Conservation (phyloP, 257 asterid species). For the Jacaranda copaia region DNA sequence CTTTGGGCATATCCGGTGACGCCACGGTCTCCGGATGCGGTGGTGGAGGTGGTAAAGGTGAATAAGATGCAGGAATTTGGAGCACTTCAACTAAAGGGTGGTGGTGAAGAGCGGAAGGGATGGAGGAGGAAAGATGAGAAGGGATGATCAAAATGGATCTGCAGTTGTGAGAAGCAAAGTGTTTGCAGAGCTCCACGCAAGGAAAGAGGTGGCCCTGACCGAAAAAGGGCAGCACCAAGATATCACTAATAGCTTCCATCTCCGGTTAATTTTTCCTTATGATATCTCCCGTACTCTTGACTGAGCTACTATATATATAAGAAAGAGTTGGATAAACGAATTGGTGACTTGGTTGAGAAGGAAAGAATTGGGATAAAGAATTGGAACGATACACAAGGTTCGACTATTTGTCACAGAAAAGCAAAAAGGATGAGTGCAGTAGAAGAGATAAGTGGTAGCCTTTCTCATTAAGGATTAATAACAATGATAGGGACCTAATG, state of each 20-base stretch:
- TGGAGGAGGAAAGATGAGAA: constrained; percentile 69
- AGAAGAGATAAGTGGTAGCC: neutral
- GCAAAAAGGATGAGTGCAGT: constrained; percentile 21
- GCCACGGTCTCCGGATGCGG: neutral
- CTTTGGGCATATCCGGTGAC: constrained; percentile 9
- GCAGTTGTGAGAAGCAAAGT: constrained; percentile 48
- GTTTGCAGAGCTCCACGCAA: constrained; percentile 70
- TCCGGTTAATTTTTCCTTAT: neutral
- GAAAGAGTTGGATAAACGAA: neutral
- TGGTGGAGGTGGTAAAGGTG: constrained; percentile 28
- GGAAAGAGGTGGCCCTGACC: constrained; percentile 87
- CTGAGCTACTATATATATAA: neutral
- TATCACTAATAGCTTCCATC: constrained; percentile 55
- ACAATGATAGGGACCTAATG: neutral
- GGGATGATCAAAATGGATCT: constrained; percentile 63
- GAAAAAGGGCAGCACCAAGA: constrained; percentile 74
- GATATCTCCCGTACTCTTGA: neutral
- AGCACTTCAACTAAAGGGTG: constrained; percentile 42
- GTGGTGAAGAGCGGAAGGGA: constrained; percentile 44
- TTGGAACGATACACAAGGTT: neutral
- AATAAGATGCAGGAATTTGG: constrained; percentile 38
- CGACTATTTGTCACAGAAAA: neutral
- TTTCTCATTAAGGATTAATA: neutral
- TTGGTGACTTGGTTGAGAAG: constrained; percentile 32
- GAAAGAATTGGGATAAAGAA: constrained; percentile 4